Evolutionary conservation across 2,329 filamentous ascomycete genomes (phyloP), one percentile per base, ranked within the genome.

Genomic region (Paracorniculantispora psalliotae): DNA sequence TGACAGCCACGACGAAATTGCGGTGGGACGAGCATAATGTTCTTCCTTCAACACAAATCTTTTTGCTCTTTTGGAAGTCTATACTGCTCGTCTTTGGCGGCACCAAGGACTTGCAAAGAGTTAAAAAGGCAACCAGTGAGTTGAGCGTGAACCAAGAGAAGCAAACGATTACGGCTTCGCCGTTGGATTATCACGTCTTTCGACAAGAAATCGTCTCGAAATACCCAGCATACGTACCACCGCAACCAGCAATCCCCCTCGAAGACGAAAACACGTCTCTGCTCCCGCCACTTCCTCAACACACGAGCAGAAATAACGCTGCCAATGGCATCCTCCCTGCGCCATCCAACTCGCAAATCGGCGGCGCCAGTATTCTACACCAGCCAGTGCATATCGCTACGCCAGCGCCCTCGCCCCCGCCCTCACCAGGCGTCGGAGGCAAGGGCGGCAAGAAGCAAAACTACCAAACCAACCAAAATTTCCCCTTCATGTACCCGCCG

Each of bases 341-440:
- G 3, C 80, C 81, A 3, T 75, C 81, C 0, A 82, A 81, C 57
- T 69, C 75, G 12, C 83, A 84, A 61, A 80, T 71, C 55, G 83
- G 78, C 59, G 84, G 87, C 62, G 79, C 83, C 9, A 97, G 92
- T 0, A 97, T 99, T 67, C 81, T 99, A 26, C 87, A 97, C 70
- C 93, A 97, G 68, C 91, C 94, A 6, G 93, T 99, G 6, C 94
- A 99, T 72, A 99, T 99, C 66, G 94, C 94, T n/a, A 99, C 94
- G 1, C 94, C 94, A 0, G 93, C 92, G 0, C 94, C 94, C 1
- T 99, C 94, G 0, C 94, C 94, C 25, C 94, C 94, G 0, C 94
- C 94, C 1, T 97, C 93, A 1, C 94, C 94, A 0, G 82, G 79
- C 10, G 88, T 88, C 35, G 92, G 92, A 26, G 92, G 92, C 0